These are phyloP conservation scores for Cryptosporidium sp. DNA, from an alignment of 169 alveolate species.

Conservation along the genomic window DNA sequence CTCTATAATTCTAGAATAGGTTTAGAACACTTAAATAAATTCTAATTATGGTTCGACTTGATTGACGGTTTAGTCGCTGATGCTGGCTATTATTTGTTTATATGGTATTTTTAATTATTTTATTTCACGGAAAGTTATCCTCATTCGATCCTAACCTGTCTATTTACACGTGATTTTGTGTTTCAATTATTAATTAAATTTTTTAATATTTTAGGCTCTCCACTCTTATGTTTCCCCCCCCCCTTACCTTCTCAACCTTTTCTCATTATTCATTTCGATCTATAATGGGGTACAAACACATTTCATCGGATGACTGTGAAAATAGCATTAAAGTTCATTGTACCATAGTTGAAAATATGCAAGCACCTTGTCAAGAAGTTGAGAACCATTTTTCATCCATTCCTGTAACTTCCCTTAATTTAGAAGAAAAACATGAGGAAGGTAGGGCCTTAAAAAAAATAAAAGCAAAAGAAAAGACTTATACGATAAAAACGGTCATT, in stretches of 20 bases:
- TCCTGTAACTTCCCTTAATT: neutral
- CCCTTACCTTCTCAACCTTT: neutral
- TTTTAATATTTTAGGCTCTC: too few relatives aligned
- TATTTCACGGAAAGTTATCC: neutral
- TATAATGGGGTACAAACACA: neutral
- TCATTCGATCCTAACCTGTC: too few relatives aligned
- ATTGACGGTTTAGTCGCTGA: neutral
- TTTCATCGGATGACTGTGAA: neutral
- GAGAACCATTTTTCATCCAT: neutral
- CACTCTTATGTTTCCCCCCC: neutral
- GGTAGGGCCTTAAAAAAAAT: constrained; percentile 4
- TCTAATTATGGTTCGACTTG: neutral
- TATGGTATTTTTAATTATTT: neutral
- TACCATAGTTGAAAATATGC: neutral
- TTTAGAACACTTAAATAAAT: neutral
- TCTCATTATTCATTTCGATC: too few relatives aligned
- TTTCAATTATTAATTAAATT: too few relatives aligned
- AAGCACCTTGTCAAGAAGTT: neutral
- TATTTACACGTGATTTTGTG: neutral
- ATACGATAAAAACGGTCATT: constrained; percentile 47
- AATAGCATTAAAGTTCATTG: neutral
- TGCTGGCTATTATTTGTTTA: neutral
- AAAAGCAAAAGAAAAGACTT: constrained; percentile 27
- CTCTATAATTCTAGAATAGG: constrained; percentile 1
- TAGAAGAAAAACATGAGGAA: constrained; percentile 23